Conservation (phyloP, 1,139 yeast species). For the Protomyces pachydermus region DNA sequence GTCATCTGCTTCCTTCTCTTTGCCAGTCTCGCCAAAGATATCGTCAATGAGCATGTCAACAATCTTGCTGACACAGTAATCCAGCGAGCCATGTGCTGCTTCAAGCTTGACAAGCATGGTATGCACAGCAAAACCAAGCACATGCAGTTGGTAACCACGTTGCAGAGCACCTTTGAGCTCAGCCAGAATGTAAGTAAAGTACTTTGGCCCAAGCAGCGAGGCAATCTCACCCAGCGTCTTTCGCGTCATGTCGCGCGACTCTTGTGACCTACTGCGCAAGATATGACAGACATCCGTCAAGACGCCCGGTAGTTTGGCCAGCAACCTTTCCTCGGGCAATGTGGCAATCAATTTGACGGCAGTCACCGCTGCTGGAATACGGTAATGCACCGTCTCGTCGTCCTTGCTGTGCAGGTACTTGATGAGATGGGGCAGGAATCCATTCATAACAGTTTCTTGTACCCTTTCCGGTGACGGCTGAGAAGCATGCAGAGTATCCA, state of each 20-base stretch:
- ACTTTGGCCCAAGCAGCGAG: slow-evolving; percentile 61
- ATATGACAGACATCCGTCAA: slow-evolving; percentile 83
- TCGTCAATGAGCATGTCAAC: slow-evolving; percentile 85
- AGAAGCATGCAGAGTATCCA: neutral
- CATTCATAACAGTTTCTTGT: slow-evolving; percentile 53
- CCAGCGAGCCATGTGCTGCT: slow-evolving; percentile 67
- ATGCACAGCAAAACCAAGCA: slow-evolving; percentile 83
- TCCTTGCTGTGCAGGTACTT: slow-evolving; percentile 50
- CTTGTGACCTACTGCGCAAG: slow-evolving; percentile 79
- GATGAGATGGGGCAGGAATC: slow-evolving; percentile 58
- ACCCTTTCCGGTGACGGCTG: slow-evolving; percentile 41
- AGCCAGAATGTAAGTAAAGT: slow-evolving; percentile 65
- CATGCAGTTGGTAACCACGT: slow-evolving; percentile 91
- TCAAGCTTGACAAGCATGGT: slow-evolving; percentile 55
- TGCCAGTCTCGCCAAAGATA: slow-evolving; percentile 84
- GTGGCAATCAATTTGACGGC: slow-evolving; percentile 65
- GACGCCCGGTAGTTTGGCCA: slow-evolving; percentile 67
- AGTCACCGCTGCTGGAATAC: slow-evolving; percentile 81
- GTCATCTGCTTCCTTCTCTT: slow-evolving; percentile 92
- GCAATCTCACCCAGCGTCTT: slow-evolving; percentile 67
- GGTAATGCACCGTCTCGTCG: slow-evolving; percentile 68
- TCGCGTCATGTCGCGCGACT: slow-evolving; percentile 80
- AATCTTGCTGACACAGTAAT: slow-evolving; percentile 58
- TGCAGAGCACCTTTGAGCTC: slow-evolving; percentile 75
- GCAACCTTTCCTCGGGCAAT: slow-evolving; percentile 54